Percentiles rank a stretch among this genome's conserved stretches.
These are phyloP conservation scores for Geotrichum fermentans DNA, from an alignment of 1,139 yeast genomes.

Conservation along the genomic window DNA sequence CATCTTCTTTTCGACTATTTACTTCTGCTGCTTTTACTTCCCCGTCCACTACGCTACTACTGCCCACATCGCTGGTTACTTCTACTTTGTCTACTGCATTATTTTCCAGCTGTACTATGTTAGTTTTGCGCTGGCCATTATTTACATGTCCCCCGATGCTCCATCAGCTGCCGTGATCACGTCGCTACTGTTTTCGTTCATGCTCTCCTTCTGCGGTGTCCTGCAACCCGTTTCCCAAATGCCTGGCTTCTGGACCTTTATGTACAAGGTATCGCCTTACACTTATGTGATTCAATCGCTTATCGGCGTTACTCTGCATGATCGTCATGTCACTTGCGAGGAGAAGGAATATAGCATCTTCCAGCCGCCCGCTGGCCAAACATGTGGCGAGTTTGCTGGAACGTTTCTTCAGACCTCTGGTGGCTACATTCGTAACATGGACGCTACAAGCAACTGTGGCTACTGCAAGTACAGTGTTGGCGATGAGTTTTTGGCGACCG, in stretches of 20 bases:
- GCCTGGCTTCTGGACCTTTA: constrained; percentile 64
- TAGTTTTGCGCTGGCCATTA: constrained; percentile 50
- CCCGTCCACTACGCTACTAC: constrained; percentile 47
- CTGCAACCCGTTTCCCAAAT: constrained; percentile 52
- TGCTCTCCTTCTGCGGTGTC: constrained; percentile 57
- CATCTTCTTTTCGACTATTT: constrained; percentile 47
- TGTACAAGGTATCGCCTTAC: constrained; percentile 63
- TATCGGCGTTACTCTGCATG: constrained; percentile 48
- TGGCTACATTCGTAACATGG: constrained; percentile 54
- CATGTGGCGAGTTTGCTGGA: constrained; percentile 52
- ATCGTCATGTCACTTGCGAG: constrained; percentile 51
- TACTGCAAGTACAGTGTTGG: constrained; percentile 53
- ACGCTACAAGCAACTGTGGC: constrained; percentile 50
- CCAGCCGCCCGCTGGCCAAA: constrained; percentile 55
- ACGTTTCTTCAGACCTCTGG: constrained; percentile 35
- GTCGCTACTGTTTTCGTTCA: constrained; percentile 50
- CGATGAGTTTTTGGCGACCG: constrained; percentile 46
- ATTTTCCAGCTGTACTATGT: constrained; percentile 55
- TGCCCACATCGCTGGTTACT: constrained; percentile 52
- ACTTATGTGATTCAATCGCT: constrained; percentile 59
- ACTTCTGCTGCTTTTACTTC: constrained; percentile 54
- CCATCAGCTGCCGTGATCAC: constrained; percentile 58
- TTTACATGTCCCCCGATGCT: constrained; percentile 57
- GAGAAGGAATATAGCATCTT: constrained; percentile 48
- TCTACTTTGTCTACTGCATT: constrained; percentile 49